Conservation (phyloP, 2,329 filamentous ascomycete genomes). For the Cordyceps farinosa region DNA sequence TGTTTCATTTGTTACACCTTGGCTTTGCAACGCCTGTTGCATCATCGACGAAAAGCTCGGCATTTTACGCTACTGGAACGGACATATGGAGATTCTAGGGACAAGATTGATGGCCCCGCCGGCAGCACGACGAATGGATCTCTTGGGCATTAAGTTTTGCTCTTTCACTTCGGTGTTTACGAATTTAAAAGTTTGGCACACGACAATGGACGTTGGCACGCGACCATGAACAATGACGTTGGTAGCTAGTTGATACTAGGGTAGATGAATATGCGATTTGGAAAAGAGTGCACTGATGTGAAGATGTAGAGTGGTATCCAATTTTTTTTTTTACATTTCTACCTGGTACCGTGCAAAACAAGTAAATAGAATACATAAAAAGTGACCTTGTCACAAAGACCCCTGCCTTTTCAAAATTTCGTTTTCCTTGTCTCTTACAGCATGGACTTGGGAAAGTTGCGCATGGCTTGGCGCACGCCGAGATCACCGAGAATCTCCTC, state of each 20-base stretch:
- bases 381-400: background rate
- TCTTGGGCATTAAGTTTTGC: slow-evolving; percentile 15
- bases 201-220: slow-evolving; percentile 12
- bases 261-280: slow-evolving; percentile 10
- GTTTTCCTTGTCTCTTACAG: slow-evolving; percentile 42
- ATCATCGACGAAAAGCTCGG: slow-evolving; percentile 15
- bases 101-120: slow-evolving; percentile 14
- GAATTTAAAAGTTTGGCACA: slow-evolving; percentile 16
- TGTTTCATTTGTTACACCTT: slow-evolving; percentile 21
- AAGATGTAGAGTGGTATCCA: background rate
- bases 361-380: background rate
- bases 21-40: slow-evolving; percentile 11
- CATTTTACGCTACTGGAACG: slow-evolving; percentile 10
- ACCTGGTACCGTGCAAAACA: background rate
- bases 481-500: slow-evolving; percentile 81
- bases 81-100: slow-evolving; percentile 2
- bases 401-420: background rate
- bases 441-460: slow-evolving; percentile 79
- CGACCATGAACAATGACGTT: slow-evolving; percentile 5
- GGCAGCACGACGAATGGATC: slow-evolving; percentile 9
- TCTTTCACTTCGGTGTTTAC: slow-evolving; percentile 13
- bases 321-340: background rate
- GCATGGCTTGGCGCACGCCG: slow-evolving; percentile 79
- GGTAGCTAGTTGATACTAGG: slow-evolving; percentile 12
- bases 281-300: background rate